A percentile compares a stretch with the other conserved stretches of the same genome.
These are phyloP conservation scores for Dactylellina drechsleri DNA, from an alignment of 2,329 filamentous ascomycete genomes.

Conservation along the genomic window DNA sequence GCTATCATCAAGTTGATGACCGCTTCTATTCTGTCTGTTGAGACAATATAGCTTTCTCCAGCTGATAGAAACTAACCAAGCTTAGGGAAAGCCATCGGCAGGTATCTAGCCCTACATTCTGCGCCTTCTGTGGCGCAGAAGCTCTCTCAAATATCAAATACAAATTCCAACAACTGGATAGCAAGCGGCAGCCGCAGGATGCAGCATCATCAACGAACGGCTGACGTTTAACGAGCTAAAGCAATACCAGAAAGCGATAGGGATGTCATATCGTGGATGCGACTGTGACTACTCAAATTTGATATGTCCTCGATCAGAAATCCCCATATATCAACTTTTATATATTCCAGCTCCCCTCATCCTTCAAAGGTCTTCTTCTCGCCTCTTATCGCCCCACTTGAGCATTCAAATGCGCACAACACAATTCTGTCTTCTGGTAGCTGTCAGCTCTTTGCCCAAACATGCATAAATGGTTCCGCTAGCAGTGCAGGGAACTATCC, in stretches of 20 bases:
- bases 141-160: constrained; percentile 1
- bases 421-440: constrained; percentile 10
- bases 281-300: neutral
- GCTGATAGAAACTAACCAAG: no score
- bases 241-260: constrained; percentile 3
- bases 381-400: constrained; percentile 28
- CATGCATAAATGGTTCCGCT: constrained; percentile 34
- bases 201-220: neutral
- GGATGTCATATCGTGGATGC: neutral
- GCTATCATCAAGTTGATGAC: no score
- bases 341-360: neutral
- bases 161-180: neutral
- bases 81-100: no score
- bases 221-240: neutral
- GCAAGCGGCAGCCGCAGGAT: neutral
- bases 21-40: no score
- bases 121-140: neutral
- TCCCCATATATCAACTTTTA: neutral
- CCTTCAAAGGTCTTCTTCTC: neutral
- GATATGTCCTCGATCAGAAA: constrained; percentile 1
- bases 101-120: no score
- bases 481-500: constrained; percentile 23
- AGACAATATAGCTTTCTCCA: no score
- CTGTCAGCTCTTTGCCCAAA: constrained; percentile 37
- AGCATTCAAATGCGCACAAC: constrained; percentile 20